Evolutionary conservation across 1,284 basidiomycete species (phyloP).

Genomic region (Grifola frondosa): DNA sequence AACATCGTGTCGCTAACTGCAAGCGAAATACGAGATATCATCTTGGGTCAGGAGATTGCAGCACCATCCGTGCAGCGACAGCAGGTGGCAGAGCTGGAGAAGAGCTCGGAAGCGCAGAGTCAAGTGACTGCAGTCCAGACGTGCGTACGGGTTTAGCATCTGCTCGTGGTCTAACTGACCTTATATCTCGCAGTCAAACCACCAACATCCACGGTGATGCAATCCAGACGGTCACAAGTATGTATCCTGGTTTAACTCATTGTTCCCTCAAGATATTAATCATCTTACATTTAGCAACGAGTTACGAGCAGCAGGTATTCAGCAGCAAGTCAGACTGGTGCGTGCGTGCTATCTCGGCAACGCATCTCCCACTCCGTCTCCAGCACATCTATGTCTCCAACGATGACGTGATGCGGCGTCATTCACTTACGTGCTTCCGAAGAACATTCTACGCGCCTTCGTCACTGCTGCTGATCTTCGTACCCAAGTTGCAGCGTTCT

Average conservation of each 20-base stretch:
- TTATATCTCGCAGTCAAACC: constrained; percentile 63
- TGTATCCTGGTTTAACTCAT: constrained; percentile 28
- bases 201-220: constrained; percentile 97
- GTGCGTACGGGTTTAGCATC: constrained; percentile 27
- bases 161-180: constrained; percentile 14
- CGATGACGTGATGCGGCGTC: constrained; percentile 95
- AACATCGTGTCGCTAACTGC: constrained; percentile 96
- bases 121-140: constrained; percentile 97
- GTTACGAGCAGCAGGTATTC: constrained; percentile 98
- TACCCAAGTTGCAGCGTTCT: constrained; percentile 91
- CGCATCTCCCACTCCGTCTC: constrained; percentile 90
- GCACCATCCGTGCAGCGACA: constrained; percentile 91
- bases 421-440: constrained; percentile 95
- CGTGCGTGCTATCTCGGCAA: constrained; percentile 93
- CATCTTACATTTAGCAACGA: constrained; percentile 70
- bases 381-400: constrained; percentile 99
- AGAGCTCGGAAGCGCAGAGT: constrained; percentile 89
- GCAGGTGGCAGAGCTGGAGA: constrained; percentile 98
- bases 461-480: constrained; percentile 91
- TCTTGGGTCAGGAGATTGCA: constrained; percentile 94
- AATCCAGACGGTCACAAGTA: constrained; percentile 91
- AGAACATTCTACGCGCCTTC: constrained; percentile 95
- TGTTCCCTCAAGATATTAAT: constrained; percentile 5
- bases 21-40: constrained; percentile 94
- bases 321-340: constrained; percentile 99